Evolutionary conservation across 306 rosid species (phyloP).

Genomic region (Prinsepia uniflora): DNA sequence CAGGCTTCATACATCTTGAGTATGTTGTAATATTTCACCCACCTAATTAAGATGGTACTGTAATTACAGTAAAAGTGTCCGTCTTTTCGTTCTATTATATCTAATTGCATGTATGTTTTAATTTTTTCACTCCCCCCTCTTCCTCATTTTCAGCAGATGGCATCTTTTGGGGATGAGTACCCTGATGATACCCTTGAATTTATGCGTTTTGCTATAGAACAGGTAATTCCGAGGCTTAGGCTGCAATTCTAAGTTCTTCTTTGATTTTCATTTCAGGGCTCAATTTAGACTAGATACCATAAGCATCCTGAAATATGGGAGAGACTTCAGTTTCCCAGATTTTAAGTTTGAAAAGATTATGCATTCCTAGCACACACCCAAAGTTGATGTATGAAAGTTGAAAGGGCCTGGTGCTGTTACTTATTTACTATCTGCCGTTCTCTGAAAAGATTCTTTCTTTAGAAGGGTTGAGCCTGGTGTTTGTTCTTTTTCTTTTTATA

Average conservation of each 20-base stretch:
- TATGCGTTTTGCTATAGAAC: slow-evolving; percentile 72
- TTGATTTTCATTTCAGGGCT: neutral
- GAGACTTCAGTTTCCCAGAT: neutral
- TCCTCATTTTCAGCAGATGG: slow-evolving; percentile 29
- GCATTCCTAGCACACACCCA: neutral
- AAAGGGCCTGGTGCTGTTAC: neutral
- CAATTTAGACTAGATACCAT: neutral
- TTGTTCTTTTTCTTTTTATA: neutral
- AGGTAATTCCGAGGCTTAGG: slow-evolving; percentile 32
- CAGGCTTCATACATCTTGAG: no score
- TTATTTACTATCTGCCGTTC: neutral
- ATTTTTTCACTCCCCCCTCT: neutral
- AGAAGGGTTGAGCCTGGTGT: neutral
- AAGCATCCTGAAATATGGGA: neutral
- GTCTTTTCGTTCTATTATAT: neutral
- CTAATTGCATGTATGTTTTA: neutral
- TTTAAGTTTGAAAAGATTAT: neutral
- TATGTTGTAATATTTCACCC: neutral
- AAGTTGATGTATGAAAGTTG: neutral
- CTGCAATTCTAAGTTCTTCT: neutral
- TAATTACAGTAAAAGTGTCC: neutral
- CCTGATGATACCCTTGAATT: slow-evolving; percentile 35
- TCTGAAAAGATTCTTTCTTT: neutral
- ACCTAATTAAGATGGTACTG: neutral
- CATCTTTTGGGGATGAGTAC: slow-evolving; percentile 22